Conservation (phyloP, 768 basidiomycete genomes). For the Boletus pseudopeckii region DNA sequence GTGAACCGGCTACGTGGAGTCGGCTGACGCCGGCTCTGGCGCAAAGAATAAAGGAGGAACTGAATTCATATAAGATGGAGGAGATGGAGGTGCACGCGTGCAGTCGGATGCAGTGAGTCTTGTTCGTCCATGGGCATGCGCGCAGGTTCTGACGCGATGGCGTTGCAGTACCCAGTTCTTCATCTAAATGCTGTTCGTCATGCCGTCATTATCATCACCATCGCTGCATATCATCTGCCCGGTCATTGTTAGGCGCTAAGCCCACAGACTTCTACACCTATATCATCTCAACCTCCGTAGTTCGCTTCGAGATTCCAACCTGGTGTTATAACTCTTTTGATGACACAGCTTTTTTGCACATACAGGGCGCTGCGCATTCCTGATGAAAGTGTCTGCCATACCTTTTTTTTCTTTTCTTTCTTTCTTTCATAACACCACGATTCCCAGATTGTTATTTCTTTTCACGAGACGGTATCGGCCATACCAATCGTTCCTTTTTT, state of each 20-base stretch:
- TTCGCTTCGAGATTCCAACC: slow-evolving; percentile 17
- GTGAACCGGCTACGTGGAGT: slow-evolving; percentile 97
- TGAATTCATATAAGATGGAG: slow-evolving; percentile 99
- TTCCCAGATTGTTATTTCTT: slow-evolving; percentile 3
- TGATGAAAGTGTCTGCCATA: slow-evolving; percentile 23
- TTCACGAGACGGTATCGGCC: slow-evolving; percentile 12
- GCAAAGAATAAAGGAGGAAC: slow-evolving; percentile 95
- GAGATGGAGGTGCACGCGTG: slow-evolving; percentile 98
- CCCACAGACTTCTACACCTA: slow-evolving; percentile 28
- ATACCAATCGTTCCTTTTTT: slow-evolving; percentile 18
- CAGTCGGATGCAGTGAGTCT: slow-evolving; percentile 82
- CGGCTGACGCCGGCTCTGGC: slow-evolving; percentile 91
- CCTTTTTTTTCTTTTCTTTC: background rate
- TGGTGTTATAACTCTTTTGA: slow-evolving; percentile 25
- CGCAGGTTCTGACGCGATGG: background rate
- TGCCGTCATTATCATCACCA: slow-evolving; percentile 18
- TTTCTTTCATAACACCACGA: background rate
- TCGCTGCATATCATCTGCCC: slow-evolving; percentile 27
- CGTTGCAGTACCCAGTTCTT: slow-evolving; percentile 77
- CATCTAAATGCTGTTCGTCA: slow-evolving; percentile 51
- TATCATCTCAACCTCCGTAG: slow-evolving; percentile 17
- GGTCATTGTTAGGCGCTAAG: slow-evolving; percentile 28
- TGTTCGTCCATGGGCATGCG: background rate
- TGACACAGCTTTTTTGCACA: slow-evolving; percentile 19
- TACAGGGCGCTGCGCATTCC: slow-evolving; percentile 32